Evolutionary conservation across 2,329 filamentous ascomycete species (phyloP), one percentile per base, ranked within the genome.

Genomic region (Trichoderma simmonsii): DNA sequence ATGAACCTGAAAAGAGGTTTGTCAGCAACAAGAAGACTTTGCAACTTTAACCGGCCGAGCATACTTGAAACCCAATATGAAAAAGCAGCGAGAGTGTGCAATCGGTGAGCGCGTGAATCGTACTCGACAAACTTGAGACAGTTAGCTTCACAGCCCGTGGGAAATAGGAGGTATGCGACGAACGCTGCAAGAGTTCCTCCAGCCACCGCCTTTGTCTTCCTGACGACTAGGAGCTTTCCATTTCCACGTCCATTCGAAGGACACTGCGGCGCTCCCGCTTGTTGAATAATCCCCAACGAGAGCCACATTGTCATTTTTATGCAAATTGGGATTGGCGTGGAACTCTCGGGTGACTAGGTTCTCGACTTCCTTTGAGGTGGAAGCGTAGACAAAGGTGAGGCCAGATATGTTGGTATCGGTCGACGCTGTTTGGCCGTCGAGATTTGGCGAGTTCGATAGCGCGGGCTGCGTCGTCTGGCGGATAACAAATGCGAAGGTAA

Each of bases 241-340:
- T 85, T 92, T 96, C 96, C 96, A 99, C 8, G 92, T 91, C 94
- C 95, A 99, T 75, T 95, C 92, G 79, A 98, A 98, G 39, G 94
- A 91, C 34, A 97, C 91, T 2, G 93, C 95, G 7, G 92, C 85
- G 77, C 86, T 93, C n/a, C 95, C 95, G 36, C 88, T 90, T 0
- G 96, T 99, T 3, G 89, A 88, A 79, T 92, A 98, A 80, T 97
- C 94, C 3, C 96, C 96, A n/a, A 99, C 91, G 59, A 98, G 87
- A 78, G 97, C 92, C 51, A 99, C 96, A 79, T 98, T 98, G 70
- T 94, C 88, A 79, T 98, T 98, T 80, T 97, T 98, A 85, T 99
- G 96, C 71, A 99, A 85, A 79, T 99, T 99, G 1, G 96, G 96
- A 79, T 99, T 94, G 75, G 95, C 94, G 77, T 98, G 94, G 78